Conservation (phyloP, 1,284 basidiomycete genomes). For the Microbotryum lychnidis-dioicae region DNA sequence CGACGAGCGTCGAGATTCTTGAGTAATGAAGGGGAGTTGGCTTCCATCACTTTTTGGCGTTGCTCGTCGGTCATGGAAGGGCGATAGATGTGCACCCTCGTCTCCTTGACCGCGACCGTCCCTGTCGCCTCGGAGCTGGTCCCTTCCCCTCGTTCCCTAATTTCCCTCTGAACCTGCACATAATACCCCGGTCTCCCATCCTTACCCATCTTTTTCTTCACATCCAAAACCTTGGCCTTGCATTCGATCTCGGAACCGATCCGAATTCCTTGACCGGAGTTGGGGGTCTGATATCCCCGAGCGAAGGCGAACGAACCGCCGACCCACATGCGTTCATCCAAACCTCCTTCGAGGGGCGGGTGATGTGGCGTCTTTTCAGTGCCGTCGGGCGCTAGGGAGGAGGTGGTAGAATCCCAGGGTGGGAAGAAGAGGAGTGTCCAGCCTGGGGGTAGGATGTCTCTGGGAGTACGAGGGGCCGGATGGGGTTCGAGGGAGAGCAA, state of each 20-base stretch:
- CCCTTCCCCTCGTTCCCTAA: neutral
- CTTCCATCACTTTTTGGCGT: neutral
- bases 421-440: conserved; percentile 4
- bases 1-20: neutral
- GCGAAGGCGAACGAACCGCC: conserved; percentile 1
- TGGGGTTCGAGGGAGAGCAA: too few species aligned
- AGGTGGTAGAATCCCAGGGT: neutral
- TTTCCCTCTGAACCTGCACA: neutral
- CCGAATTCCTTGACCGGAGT: neutral
- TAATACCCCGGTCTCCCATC: conserved; percentile 4
- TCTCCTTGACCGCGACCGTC: neutral
- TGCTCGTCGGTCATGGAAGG: neutral
- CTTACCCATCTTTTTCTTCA: neutral
- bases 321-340: conserved; percentile 10
- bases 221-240: neutral
- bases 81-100: conserved; percentile 5
- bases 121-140: neutral
- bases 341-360: neutral
- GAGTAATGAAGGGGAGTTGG: neutral
- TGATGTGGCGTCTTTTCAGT: conserved; percentile 2
- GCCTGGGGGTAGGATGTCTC: neutral
- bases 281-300: neutral
- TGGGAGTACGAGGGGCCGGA: too few species aligned
- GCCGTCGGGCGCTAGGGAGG: conserved; percentile 4
- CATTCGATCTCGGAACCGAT: conserved; percentile 2